Conservation (phyloP, 768 basidiomycete genomes). For the Boletus tylopilopsis region DNA sequence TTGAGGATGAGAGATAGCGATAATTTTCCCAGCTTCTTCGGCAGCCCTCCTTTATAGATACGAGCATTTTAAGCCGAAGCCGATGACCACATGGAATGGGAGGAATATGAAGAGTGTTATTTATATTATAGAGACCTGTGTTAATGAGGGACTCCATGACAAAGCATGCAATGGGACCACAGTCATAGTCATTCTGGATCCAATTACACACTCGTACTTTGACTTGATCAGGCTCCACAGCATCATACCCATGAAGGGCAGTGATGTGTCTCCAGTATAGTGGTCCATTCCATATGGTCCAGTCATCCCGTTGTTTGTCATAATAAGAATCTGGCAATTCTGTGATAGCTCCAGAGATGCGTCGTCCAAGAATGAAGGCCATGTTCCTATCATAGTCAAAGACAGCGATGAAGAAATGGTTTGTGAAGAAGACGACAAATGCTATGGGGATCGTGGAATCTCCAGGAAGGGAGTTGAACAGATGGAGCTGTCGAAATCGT, state of each 20-base stretch:
- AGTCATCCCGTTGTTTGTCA: neutral
- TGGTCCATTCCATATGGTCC: neutral
- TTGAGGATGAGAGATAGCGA: neutral
- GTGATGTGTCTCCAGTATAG: neutral
- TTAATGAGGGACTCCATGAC: slow-evolving; percentile 4
- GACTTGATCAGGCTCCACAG: neutral
- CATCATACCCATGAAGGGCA: neutral
- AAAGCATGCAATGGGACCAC: slow-evolving; percentile 5
- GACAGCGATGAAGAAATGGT: no score
- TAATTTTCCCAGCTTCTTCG: slow-evolving; percentile 2
- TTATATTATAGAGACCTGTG: neutral
- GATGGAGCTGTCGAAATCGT: neutral
- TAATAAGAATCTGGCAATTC: no score
- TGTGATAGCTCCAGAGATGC: no score
- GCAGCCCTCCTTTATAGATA: neutral
- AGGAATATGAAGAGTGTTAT: neutral
- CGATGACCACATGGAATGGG: neutral
- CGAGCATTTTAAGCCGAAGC: neutral
- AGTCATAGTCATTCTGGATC: neutral
- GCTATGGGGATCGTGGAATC: neutral
- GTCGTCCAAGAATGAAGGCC: no score
- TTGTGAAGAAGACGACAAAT: no score
- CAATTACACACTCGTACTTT: neutral
- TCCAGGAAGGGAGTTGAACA: neutral
- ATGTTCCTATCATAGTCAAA: no score